Evolutionary conservation across 2,329 filamentous ascomycete genomes (phyloP), one percentile per base, ranked within the genome.

Genomic region (Colletotrichum australisinense): DNA sequence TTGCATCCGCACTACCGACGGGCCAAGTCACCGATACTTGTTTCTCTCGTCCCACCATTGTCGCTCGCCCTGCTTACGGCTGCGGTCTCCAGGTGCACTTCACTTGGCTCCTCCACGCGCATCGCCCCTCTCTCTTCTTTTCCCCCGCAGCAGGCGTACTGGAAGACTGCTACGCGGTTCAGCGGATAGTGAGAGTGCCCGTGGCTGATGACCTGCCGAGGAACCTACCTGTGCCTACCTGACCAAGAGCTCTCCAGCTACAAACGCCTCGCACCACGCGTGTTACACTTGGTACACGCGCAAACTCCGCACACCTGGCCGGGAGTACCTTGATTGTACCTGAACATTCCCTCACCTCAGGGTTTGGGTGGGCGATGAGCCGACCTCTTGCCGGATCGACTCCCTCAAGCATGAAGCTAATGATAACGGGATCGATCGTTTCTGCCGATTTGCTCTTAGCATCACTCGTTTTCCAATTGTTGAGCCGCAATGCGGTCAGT

Each of bases 1-100:
- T 64, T 69, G 69, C 66, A 69, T 59, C 30, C 55, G 46, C 46
- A n/a, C 42, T 42, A 26, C 32, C 32, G 32, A 42, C 26, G 35
- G 53, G 59, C 52, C 56, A 38, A 55, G 62, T 64, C 22, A 8
- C n/a, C 46, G 52, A 19, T 63, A 63, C 60, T 53, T 63, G 28
- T 28, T 63, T 49, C 24, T 7, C 42, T 53, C 46, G 7, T n/a
- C 28, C 12, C 28, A 19, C 28, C n/a, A 35, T 12, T 19, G 2
- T 30, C 46, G 60, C 46, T 55, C 30, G 28, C 28, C 14, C 28
- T 38, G 58, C 42, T 46, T 38, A n/a, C 35, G 35, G 35, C 35
- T 62, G 35, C 22, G 46, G n/a, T 9, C 42, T 49, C 42, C 42
- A 49, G 42, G 42, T 49, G 42, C 42, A 8, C 42, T 49, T 49